Evolutionary conservation across 139 green algal genomes (phyloP), one percentile per base, ranked within the genome.

Genomic region (Ostreobium quekettii): DNA sequence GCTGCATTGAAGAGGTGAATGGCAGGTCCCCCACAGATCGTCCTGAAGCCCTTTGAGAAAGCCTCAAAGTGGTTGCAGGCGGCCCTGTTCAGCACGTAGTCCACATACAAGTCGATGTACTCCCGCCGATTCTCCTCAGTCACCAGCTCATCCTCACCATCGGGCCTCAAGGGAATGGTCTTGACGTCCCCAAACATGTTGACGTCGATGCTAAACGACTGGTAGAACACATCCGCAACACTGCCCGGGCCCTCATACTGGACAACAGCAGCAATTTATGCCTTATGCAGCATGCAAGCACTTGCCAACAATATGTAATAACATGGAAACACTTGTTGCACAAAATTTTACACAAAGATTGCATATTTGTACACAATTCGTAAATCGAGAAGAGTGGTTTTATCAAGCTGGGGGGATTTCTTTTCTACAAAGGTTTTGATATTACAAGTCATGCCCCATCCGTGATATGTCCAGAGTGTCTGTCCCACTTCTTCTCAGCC

Each of bases 121-220:
- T 91, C 86, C 22, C 78, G 63, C 2, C 89, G 80, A 79, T 91
- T 97, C 38, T 91, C 87, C 67, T 93, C 89, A 0, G 85, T 96
- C 31, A 97, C 91, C 5, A 72, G 63, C 5, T 91, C 60, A 36
- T 85, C 72, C 24, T 82, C 79, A 2, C 91, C 91, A 11, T 79
- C 85, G 8, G 83, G 76, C 46, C 70, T 73, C 2, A 77, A 67
- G 28, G 75, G 26, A 39, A 90, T 73, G 8, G 72, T 73, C 15
- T 77, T 37, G 2, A 82, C 49, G 70, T 87, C 76, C 0, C 88
- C 89, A 71, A 83, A 90, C 46, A 70, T 68, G 19, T 86, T 76
- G 78, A 90, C 74, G 48, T 90, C 85, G 36, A 91, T 82, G 0
- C 70, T 75, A 71, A 96, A 94, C 19, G 73, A 87, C 47, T 92